Evolutionary conservation across 129 eudicot genomes (phyloP).

Genomic region (Arctium lappa): DNA sequence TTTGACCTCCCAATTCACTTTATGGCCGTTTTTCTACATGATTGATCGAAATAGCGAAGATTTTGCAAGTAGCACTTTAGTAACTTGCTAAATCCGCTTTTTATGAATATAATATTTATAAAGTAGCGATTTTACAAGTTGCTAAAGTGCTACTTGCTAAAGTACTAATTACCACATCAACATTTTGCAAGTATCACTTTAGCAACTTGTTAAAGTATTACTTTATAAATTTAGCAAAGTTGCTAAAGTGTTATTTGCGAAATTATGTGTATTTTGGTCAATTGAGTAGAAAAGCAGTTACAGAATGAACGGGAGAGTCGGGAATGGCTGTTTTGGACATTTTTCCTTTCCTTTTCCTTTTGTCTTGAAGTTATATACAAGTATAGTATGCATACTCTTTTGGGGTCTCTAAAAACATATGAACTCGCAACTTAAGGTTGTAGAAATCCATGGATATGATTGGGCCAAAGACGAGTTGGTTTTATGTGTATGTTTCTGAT

Average conservation of each 20-base stretch:
- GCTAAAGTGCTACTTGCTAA: not conserved
- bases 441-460: not conserved
- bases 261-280: not conserved
- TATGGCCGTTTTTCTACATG: not conserved
- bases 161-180: too few species aligned
- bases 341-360: not conserved
- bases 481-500: not conserved
- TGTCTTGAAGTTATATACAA: slow-evolving; percentile 1
- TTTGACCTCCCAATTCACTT: not conserved
- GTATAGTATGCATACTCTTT: not conserved
- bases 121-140: not conserved
- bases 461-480: slow-evolving; percentile 11
- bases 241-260: not conserved
- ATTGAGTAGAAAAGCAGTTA: too few species aligned
- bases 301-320: not conserved
- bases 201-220: too few species aligned
- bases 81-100: not conserved
- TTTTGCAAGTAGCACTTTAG: not conserved
- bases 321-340: not conserved
- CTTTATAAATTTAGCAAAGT: too few species aligned
- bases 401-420: not conserved
- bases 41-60: not conserved
- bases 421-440: not conserved
- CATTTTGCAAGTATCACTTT: too few species aligned
- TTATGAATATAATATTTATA: not conserved